Evolutionary conservation across 2,329 filamentous ascomycete species (phyloP).

Genomic region (Fulvia fulva): DNA sequence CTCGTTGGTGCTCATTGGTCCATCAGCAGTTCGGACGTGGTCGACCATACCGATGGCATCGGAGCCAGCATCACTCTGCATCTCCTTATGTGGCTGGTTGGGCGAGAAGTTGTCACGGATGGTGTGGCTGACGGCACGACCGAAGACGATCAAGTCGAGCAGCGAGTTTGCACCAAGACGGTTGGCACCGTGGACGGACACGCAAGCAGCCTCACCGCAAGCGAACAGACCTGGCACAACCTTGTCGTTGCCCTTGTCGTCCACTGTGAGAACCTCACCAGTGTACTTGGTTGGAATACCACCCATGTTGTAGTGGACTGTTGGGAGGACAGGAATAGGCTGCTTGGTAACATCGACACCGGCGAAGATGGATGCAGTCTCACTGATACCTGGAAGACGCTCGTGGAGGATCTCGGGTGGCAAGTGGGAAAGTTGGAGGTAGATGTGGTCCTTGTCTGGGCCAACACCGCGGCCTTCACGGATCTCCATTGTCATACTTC

Average conservation of each 20-base stretch:
- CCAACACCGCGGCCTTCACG: constrained; percentile 96
- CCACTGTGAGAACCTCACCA: constrained; percentile 87
- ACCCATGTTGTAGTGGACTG: constrained; percentile 99
- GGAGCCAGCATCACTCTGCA: constrained; percentile 80
- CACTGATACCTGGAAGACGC: constrained; percentile 95
- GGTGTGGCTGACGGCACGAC: constrained; percentile 93
- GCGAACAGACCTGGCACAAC: constrained; percentile 93
- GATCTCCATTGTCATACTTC: constrained; percentile 98
- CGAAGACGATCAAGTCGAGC: constrained; percentile 94
- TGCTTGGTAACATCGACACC: constrained; percentile 97
- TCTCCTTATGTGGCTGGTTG: constrained; percentile 71
- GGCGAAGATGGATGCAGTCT: constrained; percentile 95
- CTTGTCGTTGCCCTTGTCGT: constrained; percentile 82
- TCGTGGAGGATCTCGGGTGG: constrained; percentile 89
- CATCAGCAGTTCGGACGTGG: constrained; percentile 75
- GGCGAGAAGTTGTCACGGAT: constrained; percentile 92
- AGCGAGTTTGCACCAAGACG: constrained; percentile 97
- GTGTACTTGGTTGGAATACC: constrained; percentile 98
- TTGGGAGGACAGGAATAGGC: constrained; percentile 92
- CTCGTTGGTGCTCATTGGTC: constrained; percentile 82
- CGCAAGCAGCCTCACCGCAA: constrained; percentile 94
- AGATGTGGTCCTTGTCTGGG: constrained; percentile 96
- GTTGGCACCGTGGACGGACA: constrained; percentile 97
- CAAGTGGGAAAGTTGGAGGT: constrained; percentile 93
- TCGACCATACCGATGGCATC: constrained; percentile 84